Evolutionary conservation across 2,329 filamentous ascomycete genomes (phyloP), one percentile per base, ranked within the genome.

Genomic region (Nothomitra cinnamomea): DNA sequence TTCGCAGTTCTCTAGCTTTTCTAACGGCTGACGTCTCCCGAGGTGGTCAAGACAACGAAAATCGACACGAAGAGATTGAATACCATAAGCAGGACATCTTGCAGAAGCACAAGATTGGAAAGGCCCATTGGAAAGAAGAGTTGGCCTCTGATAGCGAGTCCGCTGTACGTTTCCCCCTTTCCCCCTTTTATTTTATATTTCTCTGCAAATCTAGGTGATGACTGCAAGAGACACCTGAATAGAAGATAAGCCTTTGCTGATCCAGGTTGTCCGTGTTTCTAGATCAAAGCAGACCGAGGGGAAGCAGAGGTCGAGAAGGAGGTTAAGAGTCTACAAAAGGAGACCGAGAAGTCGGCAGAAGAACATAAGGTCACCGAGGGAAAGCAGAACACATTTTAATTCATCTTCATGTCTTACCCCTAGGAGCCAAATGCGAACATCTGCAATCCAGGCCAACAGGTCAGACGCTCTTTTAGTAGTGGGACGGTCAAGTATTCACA

Each of bases 111-210:
- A 70, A 73, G 60, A 68, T 75, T 40, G 85, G 85, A 56, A 75
- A 78, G 64, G 82, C 74, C 53, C 75, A 87, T 64, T 92, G 87
- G 86, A 83, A 85, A 69, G 74, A 82, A 21, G 80, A 83, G 65
- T 72, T 94, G 51, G 85, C 86, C 2, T 85, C 80, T 51, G 79
- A 87, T 67, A 85, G 82, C 67, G 87, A 94, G 72, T 84, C 85
- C 65, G 79, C 78, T 60, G 74, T 92, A 69, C 58, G 75, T 67
- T 54, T 41, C 25, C 25, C 32, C 43, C n/a, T 55, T 36, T 40
- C 3, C 10, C 15, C 21, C 35, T 17, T 19, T 28, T 17, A 51
- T 42, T 36, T 50, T 13, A 52, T 6, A 24, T 25, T 24, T 52
- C 48, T 58, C 45, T 58, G n/a, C 15, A 47, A 10, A 17, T 41